phyloP scores from a whole-genome alignment of 768 basidiomycete genomes.

The Gymnopilus junonius region DNA sequence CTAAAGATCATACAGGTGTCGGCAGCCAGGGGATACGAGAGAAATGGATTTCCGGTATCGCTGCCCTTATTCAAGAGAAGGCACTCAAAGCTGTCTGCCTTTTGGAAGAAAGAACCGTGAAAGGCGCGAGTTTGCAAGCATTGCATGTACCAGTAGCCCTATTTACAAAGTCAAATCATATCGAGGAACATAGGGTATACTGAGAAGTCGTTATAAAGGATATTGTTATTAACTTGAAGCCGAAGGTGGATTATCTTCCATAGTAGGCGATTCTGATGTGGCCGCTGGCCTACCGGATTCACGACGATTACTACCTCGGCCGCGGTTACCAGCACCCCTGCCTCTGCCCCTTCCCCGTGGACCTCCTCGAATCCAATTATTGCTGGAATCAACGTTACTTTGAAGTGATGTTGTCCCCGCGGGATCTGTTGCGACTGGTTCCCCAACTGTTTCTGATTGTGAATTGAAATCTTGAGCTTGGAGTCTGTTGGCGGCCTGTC shows the following conservation, averaged over 20 bases:
- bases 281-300: neutral
- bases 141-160: slow-evolving; percentile 3
- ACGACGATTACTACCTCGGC: slow-evolving; percentile 11
- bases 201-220: neutral
- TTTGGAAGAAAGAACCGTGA: slow-evolving; percentile 2
- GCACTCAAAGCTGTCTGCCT: slow-evolving; percentile 16
- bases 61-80: slow-evolving; percentile 11
- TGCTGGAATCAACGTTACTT: slow-evolving; percentile 8
- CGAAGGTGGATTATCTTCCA: neutral
- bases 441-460: neutral
- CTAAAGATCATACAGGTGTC: neutral
- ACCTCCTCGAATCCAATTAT: slow-evolving; percentile 22
- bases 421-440: neutral
- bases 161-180: slow-evolving; percentile 4
- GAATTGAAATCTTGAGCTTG: slow-evolving; percentile 4
- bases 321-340: slow-evolving; percentile 18
- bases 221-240: neutral
- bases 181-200: slow-evolving; percentile 10
- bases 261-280: neutral
- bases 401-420: slow-evolving; percentile 1
- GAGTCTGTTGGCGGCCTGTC: slow-evolving; percentile 9
- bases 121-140: neutral
- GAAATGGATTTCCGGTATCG: slow-evolving; percentile 4
- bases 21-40: slow-evolving; percentile 10
- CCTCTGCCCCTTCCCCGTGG: slow-evolving; percentile 21